phyloP scores from a whole-genome alignment of 257 asterid genomes.

The Scutellaria barbata region DNA sequence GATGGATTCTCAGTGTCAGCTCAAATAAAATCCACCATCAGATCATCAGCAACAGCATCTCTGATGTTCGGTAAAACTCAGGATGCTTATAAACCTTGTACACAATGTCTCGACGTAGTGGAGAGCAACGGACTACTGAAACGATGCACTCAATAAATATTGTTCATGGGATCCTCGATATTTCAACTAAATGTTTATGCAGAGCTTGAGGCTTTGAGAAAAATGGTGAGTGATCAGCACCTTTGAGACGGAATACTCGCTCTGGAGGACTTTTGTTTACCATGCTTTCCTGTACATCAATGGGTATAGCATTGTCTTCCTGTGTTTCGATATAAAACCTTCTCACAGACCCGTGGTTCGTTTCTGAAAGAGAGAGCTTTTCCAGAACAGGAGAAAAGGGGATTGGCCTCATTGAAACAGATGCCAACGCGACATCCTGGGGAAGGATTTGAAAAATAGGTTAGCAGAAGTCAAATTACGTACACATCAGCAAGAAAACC shows the following conservation, averaged over 20 bases:
- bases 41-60: slow-evolving; percentile 37
- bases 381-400: slow-evolving; percentile 89
- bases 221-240: slow-evolving; percentile 95
- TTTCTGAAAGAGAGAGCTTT: slow-evolving; percentile 78
- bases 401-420: slow-evolving; percentile 91
- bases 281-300: slow-evolving; percentile 75
- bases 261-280: slow-evolving; percentile 70
- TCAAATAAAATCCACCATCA: slow-evolving; percentile 13
- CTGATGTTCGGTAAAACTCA: slow-evolving; percentile 30
- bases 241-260: slow-evolving; percentile 74
- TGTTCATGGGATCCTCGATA: slow-evolving; percentile 62
- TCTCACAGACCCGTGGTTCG: slow-evolving; percentile 78
- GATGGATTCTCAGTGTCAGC: slow-evolving; percentile 9
- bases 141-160: neutral
- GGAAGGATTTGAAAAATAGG: slow-evolving; percentile 22
- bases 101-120: slow-evolving; percentile 12
- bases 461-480: slow-evolving; percentile 16
- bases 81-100: slow-evolving; percentile 34
- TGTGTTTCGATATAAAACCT: slow-evolving; percentile 75
- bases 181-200: slow-evolving; percentile 77
- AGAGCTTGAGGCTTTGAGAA: slow-evolving; percentile 98
- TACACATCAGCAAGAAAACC: neutral
- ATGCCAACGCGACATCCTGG: slow-evolving; percentile 97
- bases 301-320: slow-evolving; percentile 90
- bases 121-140: neutral